Evolutionary conservation across 805 yeast species (phyloP), one percentile per base, ranked within the genome.

Genomic region (Wickerhamomyces xylosicus): DNA sequence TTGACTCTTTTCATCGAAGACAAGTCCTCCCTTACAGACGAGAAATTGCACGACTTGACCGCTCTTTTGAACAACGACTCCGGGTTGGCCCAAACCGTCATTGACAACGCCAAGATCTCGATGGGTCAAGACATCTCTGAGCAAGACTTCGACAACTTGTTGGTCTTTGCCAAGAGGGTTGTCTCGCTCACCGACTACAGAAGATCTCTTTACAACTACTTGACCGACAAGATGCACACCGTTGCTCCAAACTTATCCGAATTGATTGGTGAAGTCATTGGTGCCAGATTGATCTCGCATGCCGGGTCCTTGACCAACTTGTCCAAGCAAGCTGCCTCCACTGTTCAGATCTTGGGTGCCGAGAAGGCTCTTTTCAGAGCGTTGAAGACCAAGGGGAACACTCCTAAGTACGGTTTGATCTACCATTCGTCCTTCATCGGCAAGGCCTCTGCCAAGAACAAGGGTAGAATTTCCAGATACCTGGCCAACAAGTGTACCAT

Each of bases 361-460:
- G 98, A 92, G 70, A 92, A 92, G 77, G 98, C 98, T 32, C 73
- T 92, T 47, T 92, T 92, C 77, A 82, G 98, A 71, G 98, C 98
- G 48, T 78, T 92, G 61, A 92, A 92, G 73, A 92, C 98, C 45
- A 92, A 92, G 67, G 96, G 89, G 58, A 95, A 92, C 66, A 92
- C 98, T 44, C 98, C 98, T 59, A 92, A 92, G 66, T 92, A 92
- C 60, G 98, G 98, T 69, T 72, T 92, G 61, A 74, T 92, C 54
- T 92, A 92, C 71, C 97, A 92, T 61, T 95, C 97, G 40, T 82
- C 96, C 19, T 74, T 92, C 50, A 94, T 92, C 49, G 98, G 98
- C 49, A 95, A 89, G 64, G 98, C 98, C 44, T 71, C 87, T 47
- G 80, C 94, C 49, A 92, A 92, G 72, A 92, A 92, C 73, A 92